A percentile compares a stretch with the other conserved stretches of the same genome.
phyloP scores from a whole-genome alignment of 805 yeast species.

The Lachancea quebecensis region DNA sequence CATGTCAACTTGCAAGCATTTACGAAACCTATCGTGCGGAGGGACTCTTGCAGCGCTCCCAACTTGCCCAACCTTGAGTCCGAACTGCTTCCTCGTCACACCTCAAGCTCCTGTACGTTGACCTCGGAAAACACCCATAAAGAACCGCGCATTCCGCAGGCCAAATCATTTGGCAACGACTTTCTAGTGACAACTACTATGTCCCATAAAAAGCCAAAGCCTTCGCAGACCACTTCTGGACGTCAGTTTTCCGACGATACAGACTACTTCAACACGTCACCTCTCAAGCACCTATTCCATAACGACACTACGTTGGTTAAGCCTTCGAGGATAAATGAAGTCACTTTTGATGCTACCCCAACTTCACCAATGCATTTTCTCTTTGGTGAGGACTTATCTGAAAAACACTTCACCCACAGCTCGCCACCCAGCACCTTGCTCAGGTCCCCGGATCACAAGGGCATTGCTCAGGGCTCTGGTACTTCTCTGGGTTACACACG shows the following conservation, averaged over 20 bases:
- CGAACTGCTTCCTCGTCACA: neutral
- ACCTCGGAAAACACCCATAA: neutral
- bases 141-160: neutral
- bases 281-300: slow-evolving; percentile 26
- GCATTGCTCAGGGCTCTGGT: no score
- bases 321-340: slow-evolving; percentile 6
- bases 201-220: neutral
- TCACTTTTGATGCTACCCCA: slow-evolving; percentile 6
- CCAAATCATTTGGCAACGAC: slow-evolving; percentile 1
- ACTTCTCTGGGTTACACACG: neutral
- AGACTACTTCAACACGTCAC: slow-evolving; percentile 30
- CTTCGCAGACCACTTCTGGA: slow-evolving; percentile 7
- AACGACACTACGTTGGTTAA: slow-evolving; percentile 7
- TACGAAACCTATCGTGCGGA: slow-evolving; percentile 7
- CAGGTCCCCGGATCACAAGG: no score
- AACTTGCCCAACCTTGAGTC: neutral
- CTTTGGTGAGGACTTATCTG: neutral
- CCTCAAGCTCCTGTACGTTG: neutral
- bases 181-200: slow-evolving; percentile 1
- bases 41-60: slow-evolving; percentile 1
- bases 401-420: slow-evolving; percentile 2
- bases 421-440: slow-evolving; percentile 1
- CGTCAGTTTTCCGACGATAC: slow-evolving; percentile 30
- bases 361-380: slow-evolving; percentile 6
- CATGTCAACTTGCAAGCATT: slow-evolving; percentile 16